Evolutionary conservation across 441 rosid genomes (phyloP).

Genomic region (Populus hybrid): DNA sequence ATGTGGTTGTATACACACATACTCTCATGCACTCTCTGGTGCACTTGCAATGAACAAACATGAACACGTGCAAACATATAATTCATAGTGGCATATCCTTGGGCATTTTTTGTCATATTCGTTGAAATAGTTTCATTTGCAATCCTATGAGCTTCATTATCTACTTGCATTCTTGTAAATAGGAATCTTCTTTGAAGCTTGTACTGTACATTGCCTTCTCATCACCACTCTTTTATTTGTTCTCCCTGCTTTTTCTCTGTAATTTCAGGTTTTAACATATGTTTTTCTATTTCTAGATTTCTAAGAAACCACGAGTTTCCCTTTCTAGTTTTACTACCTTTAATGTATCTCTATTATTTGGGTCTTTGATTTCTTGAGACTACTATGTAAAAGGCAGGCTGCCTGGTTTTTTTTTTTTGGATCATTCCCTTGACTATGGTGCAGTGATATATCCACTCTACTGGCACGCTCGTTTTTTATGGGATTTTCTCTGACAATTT

Average conservation of each 20-base stretch:
- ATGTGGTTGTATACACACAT: neutral
- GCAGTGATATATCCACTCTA: constrained; percentile 63
- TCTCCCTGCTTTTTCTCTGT: neutral
- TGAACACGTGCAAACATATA: neutral
- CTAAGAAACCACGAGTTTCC: neutral
- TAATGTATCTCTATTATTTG: neutral
- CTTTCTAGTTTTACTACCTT: constrained; percentile 3
- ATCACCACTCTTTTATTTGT: neutral
- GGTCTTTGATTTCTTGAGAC: neutral
- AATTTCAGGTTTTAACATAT: neutral
- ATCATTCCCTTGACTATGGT: constrained; percentile 31
- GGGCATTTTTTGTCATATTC: neutral
- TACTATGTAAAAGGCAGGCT: neutral
- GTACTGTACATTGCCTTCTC: neutral
- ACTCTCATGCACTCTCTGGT: neutral
- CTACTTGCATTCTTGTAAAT: neutral
- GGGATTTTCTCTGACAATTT: constrained; percentile 62
- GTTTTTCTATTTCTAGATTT: neutral
- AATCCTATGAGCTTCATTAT: neutral
- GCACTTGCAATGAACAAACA: neutral
- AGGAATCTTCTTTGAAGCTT: neutral
- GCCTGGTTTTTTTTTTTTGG: neutral
- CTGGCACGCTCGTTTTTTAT: constrained; percentile 83
- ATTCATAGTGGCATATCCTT: neutral
- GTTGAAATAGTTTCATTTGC: neutral